phyloP scores from a whole-genome alignment of 495 filamentous ascomycete species.

The Trichoderma asperelloides region DNA sequence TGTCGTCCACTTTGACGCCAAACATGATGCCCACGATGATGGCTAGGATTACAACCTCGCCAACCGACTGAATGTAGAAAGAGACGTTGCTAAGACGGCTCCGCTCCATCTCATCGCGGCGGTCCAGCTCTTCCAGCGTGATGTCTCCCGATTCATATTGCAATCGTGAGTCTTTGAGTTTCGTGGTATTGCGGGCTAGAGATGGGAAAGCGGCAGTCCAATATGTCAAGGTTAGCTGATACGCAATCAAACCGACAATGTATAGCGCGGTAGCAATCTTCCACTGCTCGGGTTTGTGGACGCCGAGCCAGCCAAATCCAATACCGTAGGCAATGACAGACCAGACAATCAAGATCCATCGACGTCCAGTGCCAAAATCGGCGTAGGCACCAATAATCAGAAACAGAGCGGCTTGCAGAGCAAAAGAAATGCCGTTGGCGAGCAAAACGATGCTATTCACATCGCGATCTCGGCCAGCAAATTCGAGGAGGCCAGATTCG shows the following conservation, averaged over 20 bases:
- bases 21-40: conserved; percentile 57
- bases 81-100: conserved; percentile 51
- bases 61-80: conserved; percentile 53
- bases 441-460: conserved; percentile 55
- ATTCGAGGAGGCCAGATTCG: conserved; percentile 36
- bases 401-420: conserved; percentile 53
- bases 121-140: conserved; percentile 50
- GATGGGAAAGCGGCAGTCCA: conserved; percentile 60
- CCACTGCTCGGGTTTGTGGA: conserved; percentile 48
- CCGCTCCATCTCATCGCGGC: conserved; percentile 52
- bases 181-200: conserved; percentile 47
- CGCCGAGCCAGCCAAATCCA: conserved; percentile 56
- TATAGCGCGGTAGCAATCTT: conserved; percentile 47
- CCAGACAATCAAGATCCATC: conserved; percentile 51
- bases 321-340: conserved; percentile 51
- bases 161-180: conserved; percentile 45
- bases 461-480: conserved; percentile 41
- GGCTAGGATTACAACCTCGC: conserved; percentile 52
- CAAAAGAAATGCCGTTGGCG: conserved; percentile 55
- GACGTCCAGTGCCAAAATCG: conserved; percentile 54
- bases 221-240: conserved; percentile 58
- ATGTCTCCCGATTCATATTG: conserved; percentile 44
- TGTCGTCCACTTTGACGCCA: conserved; percentile 48
- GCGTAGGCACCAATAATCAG: conserved; percentile 50
- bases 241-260: conserved; percentile 55